Percentiles rank a stretch among this genome's conserved stretches.
Evolutionary conservation across 495 filamentous ascomycete genomes (phyloP).

Genomic region (Trichocladium uniseriatum): DNA sequence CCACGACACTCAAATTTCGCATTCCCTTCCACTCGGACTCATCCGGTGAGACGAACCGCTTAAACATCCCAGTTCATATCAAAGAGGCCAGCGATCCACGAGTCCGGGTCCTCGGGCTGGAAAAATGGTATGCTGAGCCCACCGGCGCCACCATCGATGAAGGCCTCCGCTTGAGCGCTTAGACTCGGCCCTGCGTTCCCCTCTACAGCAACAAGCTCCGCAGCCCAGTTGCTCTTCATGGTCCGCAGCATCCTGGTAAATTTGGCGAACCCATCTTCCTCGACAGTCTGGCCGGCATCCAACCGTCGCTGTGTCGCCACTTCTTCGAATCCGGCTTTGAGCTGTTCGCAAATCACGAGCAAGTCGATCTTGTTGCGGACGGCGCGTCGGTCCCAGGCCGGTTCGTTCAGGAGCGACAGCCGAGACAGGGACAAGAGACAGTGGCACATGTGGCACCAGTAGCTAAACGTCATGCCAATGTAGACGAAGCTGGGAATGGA

Average conservation of each 20-base stretch:
- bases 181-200: neutral
- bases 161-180: neutral
- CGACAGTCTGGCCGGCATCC: slow-evolving; percentile 3
- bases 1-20: neutral
- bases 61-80: slow-evolving; percentile 20
- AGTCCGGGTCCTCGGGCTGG: slow-evolving; percentile 12
- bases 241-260: slow-evolving; percentile 9
- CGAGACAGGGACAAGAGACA: slow-evolving; percentile 20
- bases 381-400: slow-evolving; percentile 26
- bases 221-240: slow-evolving; percentile 15
- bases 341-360: slow-evolving; percentile 21
- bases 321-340: slow-evolving; percentile 17
- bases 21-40: neutral
- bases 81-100: slow-evolving; percentile 22
- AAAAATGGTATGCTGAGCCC: slow-evolving; percentile 9
- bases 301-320: slow-evolving; percentile 6
- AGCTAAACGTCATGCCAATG: slow-evolving; percentile 23
- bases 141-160: slow-evolving; percentile 2
- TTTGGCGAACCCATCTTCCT: slow-evolving; percentile 18
- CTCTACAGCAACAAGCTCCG: slow-evolving; percentile 3
- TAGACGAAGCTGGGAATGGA: slow-evolving; percentile 20
- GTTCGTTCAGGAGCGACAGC: slow-evolving; percentile 28
- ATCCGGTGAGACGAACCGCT: neutral
- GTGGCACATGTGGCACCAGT: slow-evolving; percentile 25
- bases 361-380: slow-evolving; percentile 26